Evolutionary conservation across 1,284 basidiomycete genomes (phyloP), one percentile per base, ranked within the genome.

Genomic region (Bondarzewia mesenterica): DNA sequence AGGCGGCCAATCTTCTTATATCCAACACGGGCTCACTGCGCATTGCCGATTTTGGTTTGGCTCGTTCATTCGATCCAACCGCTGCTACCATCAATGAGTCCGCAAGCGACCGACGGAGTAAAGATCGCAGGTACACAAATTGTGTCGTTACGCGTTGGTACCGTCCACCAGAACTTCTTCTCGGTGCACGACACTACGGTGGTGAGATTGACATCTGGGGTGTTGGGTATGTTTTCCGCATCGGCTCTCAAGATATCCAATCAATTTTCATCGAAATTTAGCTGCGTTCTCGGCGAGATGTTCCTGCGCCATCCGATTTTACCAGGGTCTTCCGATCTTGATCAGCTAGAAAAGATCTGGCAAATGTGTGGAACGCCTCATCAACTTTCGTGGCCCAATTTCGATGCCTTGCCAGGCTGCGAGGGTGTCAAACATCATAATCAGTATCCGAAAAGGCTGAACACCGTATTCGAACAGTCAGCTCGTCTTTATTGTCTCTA

Each of bases 61-160:
- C 96, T 0, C 80, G 96, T 14, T 76, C 85, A 7, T 83, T 77
- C 54, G 83, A 85, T 55, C 69, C 73, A 5, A 70, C 64, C 40
- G 68, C 75, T 42, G 70, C 71, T 26, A 61, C 69, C 20, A 64
- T 71, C 20, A 68, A 64, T 4, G 54, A 59, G 21, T 61, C 62
- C 48, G 58, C 61, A 57, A 67, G 63, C 22, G 74, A 74, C 48
- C 68, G 66, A 6, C 69, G 71, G 16, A 71, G 72, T 22, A 71
- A 72, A 48, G 80, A 83, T 48, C 73, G 78, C 40, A 82, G 86
- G 63, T 98, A 98, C 63, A 99, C 96, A 1, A 95, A 95, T 60
- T 96, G 93, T 67, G 96, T 99, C 22, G 95, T 99, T n/a, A 99
- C 95, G 7, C 73, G 94, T 39, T 99, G 96, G 95, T 99, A 99